Base-by-base conservation (phyloP, 1,284 basidiomycete genomes). In the Ustilago trichophora region DNA sequence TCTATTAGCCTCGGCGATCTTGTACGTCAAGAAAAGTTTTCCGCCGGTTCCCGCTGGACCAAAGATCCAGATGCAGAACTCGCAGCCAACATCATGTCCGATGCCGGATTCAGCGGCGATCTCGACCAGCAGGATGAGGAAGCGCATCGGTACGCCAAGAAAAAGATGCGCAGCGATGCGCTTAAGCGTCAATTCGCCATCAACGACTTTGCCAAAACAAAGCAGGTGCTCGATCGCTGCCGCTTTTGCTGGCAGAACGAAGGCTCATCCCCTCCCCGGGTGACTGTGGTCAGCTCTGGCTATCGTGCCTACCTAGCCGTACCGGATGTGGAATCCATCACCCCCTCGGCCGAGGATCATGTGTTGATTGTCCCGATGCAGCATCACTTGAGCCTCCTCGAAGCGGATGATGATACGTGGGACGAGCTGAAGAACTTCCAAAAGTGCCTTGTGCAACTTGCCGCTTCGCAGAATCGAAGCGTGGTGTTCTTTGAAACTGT, bases 371-470 rank as follows among this genome's bases (percentile, higher is more conserved):
- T 97, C 2, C 96, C 96, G 0, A 91, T 97, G 37, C 76, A 80
- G 42, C 96, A 99, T 82, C 89, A 93, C 80, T 82, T 98, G 34
- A 90, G 88, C 51, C 90, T 89, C 84, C 85, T 99, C 2, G 96
- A 98, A 82, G 91, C 89, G 19, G 96, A 99, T 73, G 94, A 98
- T 68, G 95, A 98, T 76, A 91, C 94, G 32, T 99, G 96, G 96
- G 90, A 84, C 19, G 49, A 69, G 46, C 35, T 64, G 44, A 60
- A 52, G 92, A 98, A 98, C 81, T 98, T 97, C 79, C 97, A 97
- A 93, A 99, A 99, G 83, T 95, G 92, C 73, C 84, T 99, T 15
- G 95, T 98, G 88, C 88, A 88, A 54, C 93, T 96, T 91, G 93
- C 89, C 72, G 89, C 91, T 0, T 31, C 44, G 21, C 88, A 92